Evolutionary conservation across 108 stramenopile species (phyloP), one percentile per base, ranked within the genome.

Genomic region (Stephanodiscus minutulus): DNA sequence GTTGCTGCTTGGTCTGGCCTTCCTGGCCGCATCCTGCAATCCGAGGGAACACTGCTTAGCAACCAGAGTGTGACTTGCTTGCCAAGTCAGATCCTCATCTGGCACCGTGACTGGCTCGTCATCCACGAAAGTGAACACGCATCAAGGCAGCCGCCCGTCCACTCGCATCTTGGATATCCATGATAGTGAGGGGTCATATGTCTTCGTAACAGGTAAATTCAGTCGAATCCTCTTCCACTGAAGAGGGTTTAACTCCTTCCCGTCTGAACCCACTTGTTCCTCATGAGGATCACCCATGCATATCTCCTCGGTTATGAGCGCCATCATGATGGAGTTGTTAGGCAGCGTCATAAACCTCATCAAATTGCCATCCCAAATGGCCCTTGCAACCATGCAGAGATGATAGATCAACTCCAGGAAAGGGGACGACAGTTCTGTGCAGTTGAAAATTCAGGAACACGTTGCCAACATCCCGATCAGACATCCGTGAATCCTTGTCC

Each of bases 21-120:
- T 87, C 15, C 83, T 36, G 17, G 74, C 44, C 6, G 86, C 86
- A 47, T 87, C 83, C 50, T 87, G 86, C 10, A 84, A 63, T 11
- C 83, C 83, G 24, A 87, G 47, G 21, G 72, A 70, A 18, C 60
- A 27, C 46, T 82, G 75, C 1, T 17, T 63, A 0, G 24, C 18
- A 5, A 17, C 73, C 47, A 81, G 3, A 0, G 0, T n/a, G 49
- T 66, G 72, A 11, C 24, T 44, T 0, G 67, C 69, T 6, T 60
- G 24, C 64, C 81, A 82, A 22, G 55, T 11, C 0, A 64, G 13
- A 7, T 53, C 66, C 25, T 63, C 44, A 1, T 63, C 50, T 0
- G 74, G 43, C 15, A 44, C 85, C 0, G 56, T 65, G 1, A 70
- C 31, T 12, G 72, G 31, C 24, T 79, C 70, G 54, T 83, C 82